Percentiles rank a stretch among this genome's conserved stretches.
phyloP scores from a whole-genome alignment of 345 rosid species.

The Sonneratia alba region DNA sequence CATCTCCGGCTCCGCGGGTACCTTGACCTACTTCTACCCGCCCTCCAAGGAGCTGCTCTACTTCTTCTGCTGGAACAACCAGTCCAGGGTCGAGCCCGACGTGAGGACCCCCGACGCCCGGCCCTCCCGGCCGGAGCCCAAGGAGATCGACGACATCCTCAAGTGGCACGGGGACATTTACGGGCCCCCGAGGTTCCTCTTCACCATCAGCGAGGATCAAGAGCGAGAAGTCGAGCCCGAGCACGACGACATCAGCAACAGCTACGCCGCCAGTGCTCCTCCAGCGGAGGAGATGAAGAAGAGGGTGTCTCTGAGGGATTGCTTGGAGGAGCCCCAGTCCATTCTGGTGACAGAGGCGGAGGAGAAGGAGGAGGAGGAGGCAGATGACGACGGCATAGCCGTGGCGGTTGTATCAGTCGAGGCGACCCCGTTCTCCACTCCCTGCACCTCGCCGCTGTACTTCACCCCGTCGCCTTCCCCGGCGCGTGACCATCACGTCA shows the following conservation, averaged over 20 bases:
- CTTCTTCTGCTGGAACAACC: constrained; percentile 63
- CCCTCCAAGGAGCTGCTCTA: constrained; percentile 70
- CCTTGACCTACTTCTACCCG: background rate
- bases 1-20: background rate
- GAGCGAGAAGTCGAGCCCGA: constrained; percentile 34
- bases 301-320: constrained; percentile 3
- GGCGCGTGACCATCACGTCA: constrained; percentile 6
- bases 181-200: constrained; percentile 36
- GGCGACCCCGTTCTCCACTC: constrained; percentile 63
- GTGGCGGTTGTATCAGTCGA: background rate
- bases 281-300: background rate
- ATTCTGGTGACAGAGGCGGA: background rate
- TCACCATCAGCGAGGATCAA: constrained; percentile 57
- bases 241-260: background rate
- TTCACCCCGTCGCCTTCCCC: constrained; percentile 68
- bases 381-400: background rate
- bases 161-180: constrained; percentile 29
- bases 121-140: background rate
- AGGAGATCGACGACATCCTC: constrained; percentile 24
- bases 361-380: background rate
- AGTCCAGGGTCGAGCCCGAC: constrained; percentile 35
- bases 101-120: constrained; percentile 17
- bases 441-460: constrained; percentile 48
- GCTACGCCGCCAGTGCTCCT: background rate
- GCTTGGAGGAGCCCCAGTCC: constrained; percentile 10